These are phyloP conservation scores for Terana coerulea DNA, from an alignment of 768 basidiomycete genomes.

Conservation along the genomic window DNA sequence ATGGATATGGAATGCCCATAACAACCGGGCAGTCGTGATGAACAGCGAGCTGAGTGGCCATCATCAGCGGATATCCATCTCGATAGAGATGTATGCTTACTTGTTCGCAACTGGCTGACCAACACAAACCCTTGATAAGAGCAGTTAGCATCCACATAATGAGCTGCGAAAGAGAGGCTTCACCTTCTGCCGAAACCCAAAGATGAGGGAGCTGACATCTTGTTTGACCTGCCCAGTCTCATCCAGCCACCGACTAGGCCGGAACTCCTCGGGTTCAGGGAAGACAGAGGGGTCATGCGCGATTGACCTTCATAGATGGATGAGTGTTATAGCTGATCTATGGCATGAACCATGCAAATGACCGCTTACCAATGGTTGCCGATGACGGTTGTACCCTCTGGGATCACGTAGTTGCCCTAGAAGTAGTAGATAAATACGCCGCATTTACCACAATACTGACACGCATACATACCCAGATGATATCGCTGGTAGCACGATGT, in stretches of 20 bases:
- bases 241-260: constrained; percentile 30
- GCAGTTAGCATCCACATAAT: not conserved
- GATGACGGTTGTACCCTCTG: constrained; percentile 34
- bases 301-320: constrained; percentile 23
- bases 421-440: not conserved
- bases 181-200: constrained; percentile 35
- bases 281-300: constrained; percentile 28
- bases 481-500: constrained; percentile 61
- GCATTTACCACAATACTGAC: not conserved
- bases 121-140: constrained; percentile 66
- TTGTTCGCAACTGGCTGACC: constrained; percentile 53
- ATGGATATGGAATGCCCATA: constrained; percentile 63
- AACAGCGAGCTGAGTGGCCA: constrained; percentile 47
- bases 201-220: constrained; percentile 28
- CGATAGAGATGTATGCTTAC: constrained; percentile 7
- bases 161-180: not conserved
- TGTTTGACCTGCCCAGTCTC: constrained; percentile 26
- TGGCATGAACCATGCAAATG: not conserved
- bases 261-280: constrained; percentile 30
- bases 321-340: too few species aligned
- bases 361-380: constrained; percentile 34
- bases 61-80: not conserved
- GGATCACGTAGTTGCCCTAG: constrained; percentile 36
- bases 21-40: constrained; percentile 56
- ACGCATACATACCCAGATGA: constrained; percentile 45